These are phyloP conservation scores for Lactarius evosmus DNA, from an alignment of 768 basidiomycete genomes.

Conservation along the genomic window DNA sequence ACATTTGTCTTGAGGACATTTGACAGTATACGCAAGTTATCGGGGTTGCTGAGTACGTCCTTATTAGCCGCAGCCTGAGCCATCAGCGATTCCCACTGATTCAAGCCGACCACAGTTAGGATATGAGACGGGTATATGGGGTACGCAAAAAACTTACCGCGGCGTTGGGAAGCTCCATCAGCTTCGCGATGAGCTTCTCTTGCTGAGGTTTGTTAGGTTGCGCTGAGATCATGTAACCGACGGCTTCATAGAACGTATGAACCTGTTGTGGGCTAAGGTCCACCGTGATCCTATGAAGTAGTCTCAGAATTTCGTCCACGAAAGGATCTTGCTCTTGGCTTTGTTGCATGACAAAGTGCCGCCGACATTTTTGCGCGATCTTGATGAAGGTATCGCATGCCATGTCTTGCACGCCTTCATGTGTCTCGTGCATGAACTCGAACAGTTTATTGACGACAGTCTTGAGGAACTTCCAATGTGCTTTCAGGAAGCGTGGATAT, in stretches of 20 bases:
- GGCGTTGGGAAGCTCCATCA: slow-evolving; percentile 97
- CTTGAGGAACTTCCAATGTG: slow-evolving; percentile 99
- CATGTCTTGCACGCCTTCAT: slow-evolving; percentile 99
- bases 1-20: slow-evolving; percentile 99
- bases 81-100: slow-evolving; percentile 96
- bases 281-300: slow-evolving; percentile 89
- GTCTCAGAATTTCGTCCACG: slow-evolving; percentile 92
- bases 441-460: slow-evolving; percentile 99
- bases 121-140: background rate
- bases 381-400: slow-evolving; percentile 99
- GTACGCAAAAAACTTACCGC: slow-evolving; percentile 45
- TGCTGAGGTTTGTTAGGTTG: slow-evolving; percentile 98
- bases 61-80: slow-evolving; percentile 88
- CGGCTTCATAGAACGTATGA: slow-evolving; percentile 98
- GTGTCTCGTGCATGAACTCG: slow-evolving; percentile 99
- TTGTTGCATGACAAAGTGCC: slow-evolving; percentile 99
- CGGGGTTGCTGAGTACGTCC: slow-evolving; percentile 84
- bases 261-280: slow-evolving; percentile 95
- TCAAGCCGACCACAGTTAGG: background rate
- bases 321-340: slow-evolving; percentile 96
- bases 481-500: slow-evolving; percentile 98
- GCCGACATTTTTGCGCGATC: slow-evolving; percentile 96
- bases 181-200: slow-evolving; percentile 87
- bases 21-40: slow-evolving; percentile 94
- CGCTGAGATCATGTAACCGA: slow-evolving; percentile 99